A percentile compares a stretch with the other conserved stretches of the same genome.
Evolutionary conservation across 768 basidiomycete species (phyloP).

Genomic region (Termitomyces heimii): DNA sequence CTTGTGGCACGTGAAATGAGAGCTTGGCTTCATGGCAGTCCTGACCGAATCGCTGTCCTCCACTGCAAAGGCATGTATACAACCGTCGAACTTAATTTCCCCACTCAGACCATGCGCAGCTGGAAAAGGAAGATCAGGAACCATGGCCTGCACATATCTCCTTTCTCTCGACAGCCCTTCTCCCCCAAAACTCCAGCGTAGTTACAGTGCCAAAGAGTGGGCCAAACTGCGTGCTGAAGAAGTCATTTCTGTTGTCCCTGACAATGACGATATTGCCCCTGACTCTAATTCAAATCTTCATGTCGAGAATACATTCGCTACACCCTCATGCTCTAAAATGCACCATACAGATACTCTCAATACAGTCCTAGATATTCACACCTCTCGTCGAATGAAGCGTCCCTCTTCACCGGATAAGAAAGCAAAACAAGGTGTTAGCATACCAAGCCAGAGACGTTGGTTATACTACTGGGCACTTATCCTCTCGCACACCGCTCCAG

Average conservation of each 20-base stretch:
- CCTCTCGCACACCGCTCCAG: slow-evolving; percentile 50
- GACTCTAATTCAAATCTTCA: background rate
- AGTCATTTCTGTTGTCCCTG: slow-evolving; percentile 42
- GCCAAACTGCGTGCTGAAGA: slow-evolving; percentile 41
- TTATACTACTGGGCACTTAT: slow-evolving; percentile 72
- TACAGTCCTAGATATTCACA: slow-evolving; percentile 62
- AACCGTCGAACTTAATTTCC: background rate
- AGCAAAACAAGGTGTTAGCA: slow-evolving; percentile 60
- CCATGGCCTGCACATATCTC: slow-evolving; percentile 78
- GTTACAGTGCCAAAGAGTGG: slow-evolving; percentile 40
- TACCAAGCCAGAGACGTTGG: slow-evolving; percentile 77
- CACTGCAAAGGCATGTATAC: slow-evolving; percentile 72
- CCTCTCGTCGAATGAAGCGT: slow-evolving; percentile 60
- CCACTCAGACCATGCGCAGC: slow-evolving; percentile 30
- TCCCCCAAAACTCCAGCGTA: slow-evolving; percentile 42
- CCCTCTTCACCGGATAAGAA: slow-evolving; percentile 24
- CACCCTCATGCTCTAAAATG: slow-evolving; percentile 4
- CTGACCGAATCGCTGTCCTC: slow-evolving; percentile 68
- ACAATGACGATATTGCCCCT: slow-evolving; percentile 25
- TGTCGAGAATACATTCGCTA: background rate
- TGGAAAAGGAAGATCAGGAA: slow-evolving; percentile 83
- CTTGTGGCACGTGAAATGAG: slow-evolving; percentile 71
- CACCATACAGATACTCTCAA: slow-evolving; percentile 38
- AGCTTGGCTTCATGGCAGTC: slow-evolving; percentile 61
- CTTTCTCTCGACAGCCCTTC: slow-evolving; percentile 50